Evolutionary conservation across 2,329 filamentous ascomycete genomes (phyloP).

Genomic region (Pestalotiopsis sp.): DNA sequence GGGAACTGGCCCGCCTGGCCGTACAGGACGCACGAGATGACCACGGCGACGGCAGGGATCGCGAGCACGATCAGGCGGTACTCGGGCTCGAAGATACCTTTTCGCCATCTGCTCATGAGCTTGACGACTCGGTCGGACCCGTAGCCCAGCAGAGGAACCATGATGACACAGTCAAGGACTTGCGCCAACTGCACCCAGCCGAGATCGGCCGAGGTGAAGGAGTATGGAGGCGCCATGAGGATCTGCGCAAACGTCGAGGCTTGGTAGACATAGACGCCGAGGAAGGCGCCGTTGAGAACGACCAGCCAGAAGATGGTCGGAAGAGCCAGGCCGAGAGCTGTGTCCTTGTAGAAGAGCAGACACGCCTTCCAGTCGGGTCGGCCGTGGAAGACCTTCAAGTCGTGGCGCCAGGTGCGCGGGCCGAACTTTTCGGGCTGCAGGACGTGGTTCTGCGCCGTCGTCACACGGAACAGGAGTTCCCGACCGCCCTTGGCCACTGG

Average conservation of each 20-base stretch:
- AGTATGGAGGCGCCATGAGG: constrained; percentile 21
- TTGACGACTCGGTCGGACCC: constrained; percentile 21
- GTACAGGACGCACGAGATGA: constrained; percentile 15
- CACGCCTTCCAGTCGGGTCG: constrained; percentile 19
- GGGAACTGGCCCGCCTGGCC: constrained; percentile 13
- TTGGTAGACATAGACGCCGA: constrained; percentile 28
- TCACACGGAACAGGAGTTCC: constrained; percentile 11
- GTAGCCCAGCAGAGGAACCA: constrained; percentile 22
- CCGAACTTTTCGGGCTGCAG: constrained; percentile 16
- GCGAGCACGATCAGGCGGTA: constrained; percentile 13
- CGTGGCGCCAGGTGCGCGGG: constrained; percentile 21
- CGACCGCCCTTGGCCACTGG: not conserved
- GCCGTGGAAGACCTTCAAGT: constrained; percentile 22
- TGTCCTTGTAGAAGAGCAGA: constrained; percentile 21
- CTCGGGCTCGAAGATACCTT: constrained; percentile 15
- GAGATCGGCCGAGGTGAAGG: constrained; percentile 17
- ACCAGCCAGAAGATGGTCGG: constrained; percentile 25
- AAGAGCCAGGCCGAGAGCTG: constrained; percentile 17
- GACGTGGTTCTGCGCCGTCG: constrained; percentile 15
- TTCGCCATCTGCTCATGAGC: constrained; percentile 8
- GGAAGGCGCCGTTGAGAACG: constrained; percentile 24
- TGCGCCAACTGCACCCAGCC: constrained; percentile 23
- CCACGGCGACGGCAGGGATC: constrained; percentile 11
- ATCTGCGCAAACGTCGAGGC: constrained; percentile 23
- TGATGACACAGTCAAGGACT: constrained; percentile 20